These are phyloP conservation scores for Lactifluus pinguis DNA, from an alignment of 768 basidiomycete species.

Conservation along the genomic window DNA sequence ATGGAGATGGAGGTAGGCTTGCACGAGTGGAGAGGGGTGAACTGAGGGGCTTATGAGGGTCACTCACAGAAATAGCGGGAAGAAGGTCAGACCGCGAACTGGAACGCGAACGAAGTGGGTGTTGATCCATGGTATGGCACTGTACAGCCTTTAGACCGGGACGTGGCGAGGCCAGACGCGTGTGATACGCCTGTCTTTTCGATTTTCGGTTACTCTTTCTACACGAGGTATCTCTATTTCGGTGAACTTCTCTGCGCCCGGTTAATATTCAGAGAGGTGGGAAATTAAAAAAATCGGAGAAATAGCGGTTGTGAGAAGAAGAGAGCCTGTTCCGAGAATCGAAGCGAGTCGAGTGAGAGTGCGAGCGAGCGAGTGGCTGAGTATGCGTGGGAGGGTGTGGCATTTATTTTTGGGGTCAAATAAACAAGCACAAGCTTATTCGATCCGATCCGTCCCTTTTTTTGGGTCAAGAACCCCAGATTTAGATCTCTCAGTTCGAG, in stretches of 20 bases:
- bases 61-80: not conserved
- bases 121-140: conserved; percentile 9
- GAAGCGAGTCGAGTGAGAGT: not conserved
- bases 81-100: conserved; percentile 15
- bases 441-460: not conserved
- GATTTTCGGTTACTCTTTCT: not conserved
- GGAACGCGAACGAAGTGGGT: conserved; percentile 11
- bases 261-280: not conserved
- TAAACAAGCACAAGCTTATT: not conserved
- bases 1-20: not conserved
- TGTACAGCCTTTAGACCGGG: conserved; percentile 12
- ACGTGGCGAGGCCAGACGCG: conserved; percentile 7
- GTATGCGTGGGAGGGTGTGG: too few species aligned
- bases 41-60: conserved; percentile 12
- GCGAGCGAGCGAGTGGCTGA: too few species aligned
- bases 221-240: conserved; percentile 6
- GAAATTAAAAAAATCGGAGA: not conserved
- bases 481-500: conserved; percentile 7
- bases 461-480: conserved; percentile 14
- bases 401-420: not conserved
- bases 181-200: conserved; percentile 15
- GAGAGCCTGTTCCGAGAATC: too few species aligned
- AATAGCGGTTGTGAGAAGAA: not conserved
- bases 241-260: conserved; percentile 11
- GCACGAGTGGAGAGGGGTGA: not conserved